phyloP scores from a whole-genome alignment of 179 eudicot species.

The Patellifolia procumbens region DNA sequence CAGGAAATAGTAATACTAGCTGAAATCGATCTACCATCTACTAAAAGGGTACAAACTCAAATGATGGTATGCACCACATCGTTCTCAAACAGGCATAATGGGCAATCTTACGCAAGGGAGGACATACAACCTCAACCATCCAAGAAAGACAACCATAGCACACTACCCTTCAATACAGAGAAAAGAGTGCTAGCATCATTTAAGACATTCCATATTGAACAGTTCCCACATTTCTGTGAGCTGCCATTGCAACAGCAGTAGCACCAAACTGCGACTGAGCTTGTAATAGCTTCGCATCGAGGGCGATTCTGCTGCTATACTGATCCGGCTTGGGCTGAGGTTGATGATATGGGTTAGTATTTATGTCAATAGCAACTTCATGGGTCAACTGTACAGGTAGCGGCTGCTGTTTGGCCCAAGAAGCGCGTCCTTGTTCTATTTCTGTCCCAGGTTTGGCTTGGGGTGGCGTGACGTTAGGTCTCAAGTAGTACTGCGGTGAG shows the following conservation, averaged over 20 bases:
- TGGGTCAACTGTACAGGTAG: conserved; percentile 32
- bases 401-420: conserved; percentile 33
- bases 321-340: conserved; percentile 49
- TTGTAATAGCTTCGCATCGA: conserved; percentile 63
- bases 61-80: conserved; percentile 7
- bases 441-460: conserved; percentile 36
- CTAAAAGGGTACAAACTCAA: conserved; percentile 17
- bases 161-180: not conserved
- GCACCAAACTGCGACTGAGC: conserved; percentile 69
- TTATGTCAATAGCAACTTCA: conserved; percentile 45
- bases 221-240: conserved; percentile 65
- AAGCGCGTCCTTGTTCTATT: conserved; percentile 20
- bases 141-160: conserved; percentile 16
- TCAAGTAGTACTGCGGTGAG: conserved; percentile 42
- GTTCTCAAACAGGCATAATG: conserved; percentile 4
- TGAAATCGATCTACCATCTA: conserved; percentile 23
- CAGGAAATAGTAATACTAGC: conserved; percentile 21
- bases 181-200: not conserved
- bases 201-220: conserved; percentile 59
- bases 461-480: conserved; percentile 31
- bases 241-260: conserved; percentile 53
- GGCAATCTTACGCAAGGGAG: conserved; percentile 15
- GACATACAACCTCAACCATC: conserved; percentile 17
- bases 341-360: conserved; percentile 50
- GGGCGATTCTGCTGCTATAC: conserved; percentile 52